Evolutionary conservation across 768 basidiomycete genomes (phyloP), one percentile per base, ranked within the genome.

Genomic region (Scleroderma bovista): DNA sequence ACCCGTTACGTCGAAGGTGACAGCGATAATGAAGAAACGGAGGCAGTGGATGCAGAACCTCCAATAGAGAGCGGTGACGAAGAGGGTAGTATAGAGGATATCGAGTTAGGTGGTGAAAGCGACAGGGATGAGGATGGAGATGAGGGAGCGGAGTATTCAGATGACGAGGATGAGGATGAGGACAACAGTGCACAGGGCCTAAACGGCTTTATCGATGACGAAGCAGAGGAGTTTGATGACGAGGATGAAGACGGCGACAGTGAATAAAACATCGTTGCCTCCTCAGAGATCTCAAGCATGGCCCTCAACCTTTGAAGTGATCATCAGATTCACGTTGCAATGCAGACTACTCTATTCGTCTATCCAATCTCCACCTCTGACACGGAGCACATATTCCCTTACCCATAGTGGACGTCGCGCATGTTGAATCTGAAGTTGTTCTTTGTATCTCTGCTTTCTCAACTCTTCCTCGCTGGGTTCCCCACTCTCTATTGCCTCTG

Each of bases 1-100:
- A 68, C 65, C 51, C 69, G 74, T 51, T 90, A 89, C 58, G 81
- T 86, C 22, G 88, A 93, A 68, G 91, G 93, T 1, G 86, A 91
- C 60, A 86, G 84, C 47, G 85, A 81, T 29, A 81, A 80, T 44
- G 81, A 84, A 47, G 80, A 78, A 37, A 78, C 77, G 20, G 78
- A 75, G 22, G 78, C 75, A 24, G 77, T 72, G 51, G 80, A 81
- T 37, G 71, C 76, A 40, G 82, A 83, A 44, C 76, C 84, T 29
- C 81, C 75, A 58, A 71, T 75, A 38, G 82, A 84, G 57, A 80
- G 76, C 34, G 82, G 70, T 7, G 82, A 80, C 50, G 86, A 88
- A 32, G 80, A 75, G 31, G 87, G 83, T 11, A 88, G 88, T 59
- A 70, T 91, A 39, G 90, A 88, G 60, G 86, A 89, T 59, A 76